These are phyloP conservation scores for Venturia pyrina DNA, from an alignment of 2,329 filamentous ascomycete species.

Conservation along the genomic window DNA sequence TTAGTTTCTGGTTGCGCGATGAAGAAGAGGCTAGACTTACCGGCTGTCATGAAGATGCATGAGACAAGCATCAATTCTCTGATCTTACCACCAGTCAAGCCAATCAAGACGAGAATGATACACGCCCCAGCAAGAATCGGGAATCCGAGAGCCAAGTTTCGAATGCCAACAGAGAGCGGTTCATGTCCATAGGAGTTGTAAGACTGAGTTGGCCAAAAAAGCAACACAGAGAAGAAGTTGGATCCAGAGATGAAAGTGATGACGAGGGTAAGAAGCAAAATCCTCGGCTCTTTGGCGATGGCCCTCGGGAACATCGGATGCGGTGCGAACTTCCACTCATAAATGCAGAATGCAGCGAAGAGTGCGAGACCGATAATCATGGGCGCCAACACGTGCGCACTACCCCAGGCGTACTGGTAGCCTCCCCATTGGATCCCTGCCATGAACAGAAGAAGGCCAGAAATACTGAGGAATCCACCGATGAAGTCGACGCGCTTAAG, in stretches of 20 bases:
- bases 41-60: conserved; percentile 55
- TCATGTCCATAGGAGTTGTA: conserved; percentile 40
- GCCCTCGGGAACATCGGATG: conserved; percentile 35
- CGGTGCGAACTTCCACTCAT: conserved; percentile 28
- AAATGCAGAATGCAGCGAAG: conserved; percentile 28
- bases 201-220: conserved; percentile 26
- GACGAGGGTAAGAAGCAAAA: conserved; percentile 23
- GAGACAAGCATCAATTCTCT: conserved; percentile 50
- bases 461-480: conserved; percentile 40
- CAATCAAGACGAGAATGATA: conserved; percentile 48
- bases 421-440: conserved; percentile 36
- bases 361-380: conserved; percentile 32
- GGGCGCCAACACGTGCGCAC: conserved; percentile 29
- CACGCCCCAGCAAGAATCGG: conserved; percentile 52
- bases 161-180: conserved; percentile 52
- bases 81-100: conserved; percentile 48
- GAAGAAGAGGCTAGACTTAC: conserved; percentile 16
- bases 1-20: not conserved
- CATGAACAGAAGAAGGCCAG: conserved; percentile 42
- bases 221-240: conserved; percentile 25
- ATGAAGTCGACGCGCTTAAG: conserved; percentile 40
- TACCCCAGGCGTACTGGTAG: conserved; percentile 27
- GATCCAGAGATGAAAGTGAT: conserved; percentile 26
- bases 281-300: conserved; percentile 22
- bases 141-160: conserved; percentile 55